Evolutionary conservation across 768 basidiomycete genomes (phyloP).

Genomic region (Myochromella boudieri): DNA sequence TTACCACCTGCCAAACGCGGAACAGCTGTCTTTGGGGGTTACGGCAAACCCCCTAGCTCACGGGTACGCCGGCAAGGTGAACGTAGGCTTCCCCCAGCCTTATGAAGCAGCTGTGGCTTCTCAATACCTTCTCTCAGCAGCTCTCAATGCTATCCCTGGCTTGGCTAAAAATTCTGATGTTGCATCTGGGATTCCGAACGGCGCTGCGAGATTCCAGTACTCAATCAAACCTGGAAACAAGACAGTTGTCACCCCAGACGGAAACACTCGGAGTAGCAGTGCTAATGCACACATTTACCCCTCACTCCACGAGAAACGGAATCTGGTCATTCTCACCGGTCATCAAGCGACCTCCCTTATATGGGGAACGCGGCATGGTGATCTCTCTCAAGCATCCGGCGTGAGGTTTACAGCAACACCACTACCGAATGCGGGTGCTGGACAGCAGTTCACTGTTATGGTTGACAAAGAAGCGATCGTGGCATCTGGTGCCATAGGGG

Average conservation of each 20-base stretch:
- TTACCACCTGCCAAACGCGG: constrained; percentile 12
- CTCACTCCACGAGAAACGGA: constrained; percentile 7
- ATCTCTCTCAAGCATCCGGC: constrained; percentile 10
- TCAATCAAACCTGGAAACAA: constrained; percentile 16
- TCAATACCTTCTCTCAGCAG: not conserved
- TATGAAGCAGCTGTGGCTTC: constrained; percentile 11
- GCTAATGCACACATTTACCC: constrained; percentile 17
- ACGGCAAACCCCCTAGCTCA: constrained; percentile 10
- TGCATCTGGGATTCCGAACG: constrained; percentile 15
- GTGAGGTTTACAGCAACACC: constrained; percentile 12
- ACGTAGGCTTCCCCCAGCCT: constrained; percentile 17
- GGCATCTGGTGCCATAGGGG: constrained; percentile 16
- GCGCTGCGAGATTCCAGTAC: constrained; percentile 15
- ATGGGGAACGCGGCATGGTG: constrained; percentile 1
- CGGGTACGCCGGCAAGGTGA: constrained; percentile 10
- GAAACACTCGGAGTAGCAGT: constrained; percentile 14
- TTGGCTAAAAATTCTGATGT: constrained; percentile 10
- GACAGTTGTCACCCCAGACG: constrained; percentile 8
- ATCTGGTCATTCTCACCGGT: constrained; percentile 12
- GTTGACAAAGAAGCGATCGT: constrained; percentile 5
- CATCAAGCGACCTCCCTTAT: constrained; percentile 13
- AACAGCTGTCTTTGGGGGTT: constrained; percentile 11
- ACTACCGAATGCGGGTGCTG: not conserved
- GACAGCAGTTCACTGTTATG: not conserved
- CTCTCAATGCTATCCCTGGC: constrained; percentile 5